Percentiles rank a stretch among this genome's conserved stretches.
phyloP scores from a whole-genome alignment of 2,329 filamentous ascomycete species.

The Diaporthe citri region DNA sequence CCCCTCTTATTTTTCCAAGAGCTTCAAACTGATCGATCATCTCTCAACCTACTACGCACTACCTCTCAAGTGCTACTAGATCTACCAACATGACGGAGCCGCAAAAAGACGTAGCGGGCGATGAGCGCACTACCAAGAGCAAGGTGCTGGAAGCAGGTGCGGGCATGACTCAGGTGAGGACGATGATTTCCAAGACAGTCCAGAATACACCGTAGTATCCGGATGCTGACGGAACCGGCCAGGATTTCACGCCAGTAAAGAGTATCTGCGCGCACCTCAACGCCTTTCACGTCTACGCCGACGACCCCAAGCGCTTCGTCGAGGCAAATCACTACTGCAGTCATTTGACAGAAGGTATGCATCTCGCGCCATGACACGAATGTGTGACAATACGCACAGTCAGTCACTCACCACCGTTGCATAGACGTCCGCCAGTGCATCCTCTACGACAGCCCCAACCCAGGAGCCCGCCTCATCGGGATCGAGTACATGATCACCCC shows the following conservation, averaged over 20 bases:
- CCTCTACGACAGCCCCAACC: slow-evolving; percentile 79
- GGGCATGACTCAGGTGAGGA: slow-evolving; percentile 64
- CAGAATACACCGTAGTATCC: not conserved
- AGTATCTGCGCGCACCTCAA: slow-evolving; percentile 86
- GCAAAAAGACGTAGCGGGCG: slow-evolving; percentile 52
- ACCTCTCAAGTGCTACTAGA: not conserved
- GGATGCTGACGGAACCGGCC: slow-evolving; percentile 16
- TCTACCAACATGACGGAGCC: slow-evolving; percentile 8
- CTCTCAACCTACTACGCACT: slow-evolving; percentile 40
- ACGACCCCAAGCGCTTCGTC: slow-evolving; percentile 75
- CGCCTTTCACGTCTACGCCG: slow-evolving; percentile 87
- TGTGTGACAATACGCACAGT: not conserved
- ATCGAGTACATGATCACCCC: slow-evolving; percentile 90
- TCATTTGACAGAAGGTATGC: slow-evolving; percentile 75
- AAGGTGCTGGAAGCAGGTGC: slow-evolving; percentile 73
- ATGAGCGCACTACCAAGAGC: slow-evolving; percentile 66
- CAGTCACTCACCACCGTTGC: not conserved
- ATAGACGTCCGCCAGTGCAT: slow-evolving; percentile 85
- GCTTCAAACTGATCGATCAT: not conserved
- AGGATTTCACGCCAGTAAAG: slow-evolving; percentile 79
- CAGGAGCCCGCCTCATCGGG: slow-evolving; percentile 80
- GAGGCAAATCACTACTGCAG: slow-evolving; percentile 90
- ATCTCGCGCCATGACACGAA: not conserved
- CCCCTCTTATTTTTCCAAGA: no score
- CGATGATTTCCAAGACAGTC: not conserved